Conservation (phyloP, 768 basidiomycete genomes). For the Hericium erinaceus region DNA sequence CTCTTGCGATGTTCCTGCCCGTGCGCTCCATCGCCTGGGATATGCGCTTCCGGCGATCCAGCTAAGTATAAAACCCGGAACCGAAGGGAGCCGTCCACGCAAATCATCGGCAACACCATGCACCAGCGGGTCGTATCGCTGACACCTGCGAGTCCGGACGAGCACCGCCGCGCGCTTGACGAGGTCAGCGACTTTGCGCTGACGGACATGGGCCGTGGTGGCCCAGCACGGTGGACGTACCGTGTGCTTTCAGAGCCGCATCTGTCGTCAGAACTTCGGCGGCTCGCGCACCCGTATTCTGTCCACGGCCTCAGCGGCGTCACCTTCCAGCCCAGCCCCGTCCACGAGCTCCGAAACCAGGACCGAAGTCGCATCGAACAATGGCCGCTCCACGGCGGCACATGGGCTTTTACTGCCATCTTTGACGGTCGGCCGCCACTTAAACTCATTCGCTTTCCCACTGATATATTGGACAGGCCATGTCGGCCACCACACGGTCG, state of each 20-base stretch:
- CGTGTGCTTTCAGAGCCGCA: slow-evolving; percentile 33
- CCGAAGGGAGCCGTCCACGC: background rate
- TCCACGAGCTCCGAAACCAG: slow-evolving; percentile 28
- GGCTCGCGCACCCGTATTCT: slow-evolving; percentile 28
- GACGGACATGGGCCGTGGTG: slow-evolving; percentile 46
- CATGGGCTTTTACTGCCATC: slow-evolving; percentile 35
- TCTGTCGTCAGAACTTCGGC: slow-evolving; percentile 31
- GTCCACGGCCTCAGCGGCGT: slow-evolving; percentile 27
- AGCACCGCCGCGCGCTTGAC: slow-evolving; percentile 39
- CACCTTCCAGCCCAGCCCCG: slow-evolving; percentile 34
- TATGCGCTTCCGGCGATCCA: background rate
- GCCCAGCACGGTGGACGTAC: slow-evolving; percentile 45
- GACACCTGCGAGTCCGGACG: slow-evolving; percentile 34
- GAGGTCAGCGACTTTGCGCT: slow-evolving; percentile 44
- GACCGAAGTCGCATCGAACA: slow-evolving; percentile 32
- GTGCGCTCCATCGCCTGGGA: background rate
- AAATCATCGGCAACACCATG: slow-evolving; percentile 3
- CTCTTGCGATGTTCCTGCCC: background rate
- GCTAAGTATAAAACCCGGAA: no score
- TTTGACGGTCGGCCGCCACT: slow-evolving; percentile 32
- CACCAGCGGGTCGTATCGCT: slow-evolving; percentile 31
- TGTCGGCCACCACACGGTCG: slow-evolving; percentile 38
- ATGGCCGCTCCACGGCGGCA: slow-evolving; percentile 32
- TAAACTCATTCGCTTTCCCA: background rate
- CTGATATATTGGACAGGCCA: slow-evolving; percentile 27